Base-by-base conservation (phyloP, 2,329 filamentous ascomycete species). In the Thermomyces lanuginosus region DNA sequence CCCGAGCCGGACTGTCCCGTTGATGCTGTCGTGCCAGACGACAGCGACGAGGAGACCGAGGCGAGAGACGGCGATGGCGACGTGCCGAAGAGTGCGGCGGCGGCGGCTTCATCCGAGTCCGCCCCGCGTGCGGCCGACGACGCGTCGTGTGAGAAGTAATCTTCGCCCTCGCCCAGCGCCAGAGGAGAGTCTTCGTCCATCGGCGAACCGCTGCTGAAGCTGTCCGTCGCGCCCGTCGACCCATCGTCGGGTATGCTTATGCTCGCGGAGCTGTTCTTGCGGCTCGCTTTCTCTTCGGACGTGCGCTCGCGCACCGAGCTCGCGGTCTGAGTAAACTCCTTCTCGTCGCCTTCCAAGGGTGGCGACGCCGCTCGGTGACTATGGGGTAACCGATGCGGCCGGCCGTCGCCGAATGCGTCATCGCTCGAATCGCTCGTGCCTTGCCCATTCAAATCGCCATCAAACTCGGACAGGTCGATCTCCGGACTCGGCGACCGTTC, bases 281-380 rank as follows among this genome's bases (percentile, higher is more conserved):
- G 36, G 29, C 16, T 41, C 19, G 41, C 40, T 37, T 44, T 52
- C 34, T 58, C 47, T 35, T 51, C 44, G 12, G 53, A 55, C 16
- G 53, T 51, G 37, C 62, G 65, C 55, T 66, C 62, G 32, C 70
- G 80, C 41, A 95, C 69, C 25, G 76, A 81, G 39, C 82, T 80
- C 9, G 89, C 89, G 1, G 84, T 95, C 55, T 92, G 81, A 5
- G 86, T 93, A 47, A 98, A 98, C 53, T 95, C 89, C 46, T 78
- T 80, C 61, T 95, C 86, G 42, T 95, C 86, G 43, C 79, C 82
- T 57, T 95, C 86, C 19, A 95, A 64, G 9, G 83, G 82, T 27
- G 86, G 84, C 36, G 81, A 89, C 13, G 77, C 72, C n/a, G 76
- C 77, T 33, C 79, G 72, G 34, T 72, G 65, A 35, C 69, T 72